Conservation (phyloP, 768 basidiomycete genomes). For the Calvatia gigantea region DNA sequence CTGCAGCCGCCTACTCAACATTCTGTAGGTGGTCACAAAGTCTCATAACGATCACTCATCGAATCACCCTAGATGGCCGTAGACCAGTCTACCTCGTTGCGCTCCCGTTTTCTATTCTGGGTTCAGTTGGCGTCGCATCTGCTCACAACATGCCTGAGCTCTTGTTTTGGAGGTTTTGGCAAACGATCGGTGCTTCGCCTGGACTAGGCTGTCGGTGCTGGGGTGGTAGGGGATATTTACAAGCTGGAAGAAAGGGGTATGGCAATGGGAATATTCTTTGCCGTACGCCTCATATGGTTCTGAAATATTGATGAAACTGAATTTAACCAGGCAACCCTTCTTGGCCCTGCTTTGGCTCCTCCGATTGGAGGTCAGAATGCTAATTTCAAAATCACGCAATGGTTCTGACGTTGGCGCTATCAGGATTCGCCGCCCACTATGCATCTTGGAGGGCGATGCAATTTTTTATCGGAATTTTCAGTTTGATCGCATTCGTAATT, state of each 20-base stretch:
- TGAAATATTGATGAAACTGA: too few species aligned
- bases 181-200: conserved; percentile 61
- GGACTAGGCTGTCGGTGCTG: conserved; percentile 52
- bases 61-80: conserved; percentile 51
- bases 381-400: too few species aligned
- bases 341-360: conserved; percentile 63
- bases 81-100: conserved; percentile 56
- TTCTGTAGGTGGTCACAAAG: conserved; percentile 26
- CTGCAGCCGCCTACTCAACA: conserved; percentile 33
- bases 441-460: conserved; percentile 68
- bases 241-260: conserved; percentile 55
- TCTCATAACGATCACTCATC: background rate
- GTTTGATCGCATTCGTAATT: conserved; percentile 33
- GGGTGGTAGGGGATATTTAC: conserved; percentile 66
- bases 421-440: conserved; percentile 52
- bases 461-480: conserved; percentile 35
- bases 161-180: conserved; percentile 60
- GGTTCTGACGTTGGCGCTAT: too few species aligned
- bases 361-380: conserved; percentile 43
- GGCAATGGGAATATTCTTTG: conserved; percentile 58
- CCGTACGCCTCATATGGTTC: too few species aligned
- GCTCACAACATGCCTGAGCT: conserved; percentile 41
- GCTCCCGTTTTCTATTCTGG: conserved; percentile 55
- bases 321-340: conserved; percentile 51
- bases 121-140: conserved; percentile 55